A percentile compares a stretch with the other conserved stretches of the same genome.
These are phyloP conservation scores for Musa acuminata DNA, from an alignment of 176 grass and related monocot genomes.

Conservation along the genomic window DNA sequence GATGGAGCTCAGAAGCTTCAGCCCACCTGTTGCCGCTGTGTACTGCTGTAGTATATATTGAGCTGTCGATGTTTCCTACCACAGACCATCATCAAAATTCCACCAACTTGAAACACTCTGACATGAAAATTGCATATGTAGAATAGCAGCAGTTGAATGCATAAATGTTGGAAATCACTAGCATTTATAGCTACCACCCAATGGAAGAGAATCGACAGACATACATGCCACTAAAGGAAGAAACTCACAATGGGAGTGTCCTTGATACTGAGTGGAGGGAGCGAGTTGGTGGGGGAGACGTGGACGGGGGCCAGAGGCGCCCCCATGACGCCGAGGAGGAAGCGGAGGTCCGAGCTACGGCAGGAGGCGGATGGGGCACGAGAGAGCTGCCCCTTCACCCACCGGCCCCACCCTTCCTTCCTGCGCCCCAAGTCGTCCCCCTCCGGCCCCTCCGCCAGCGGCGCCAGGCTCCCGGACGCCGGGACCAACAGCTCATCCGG, in stretches of 20 bases:
- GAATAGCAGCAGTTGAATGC: background rate
- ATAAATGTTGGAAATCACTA: background rate
- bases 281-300: too few species aligned
- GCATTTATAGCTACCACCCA: background rate
- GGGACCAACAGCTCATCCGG: background rate
- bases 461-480: background rate
- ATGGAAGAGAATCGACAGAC: background rate
- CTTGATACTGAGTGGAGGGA: too few species aligned
- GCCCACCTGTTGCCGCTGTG: background rate
- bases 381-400: background rate
- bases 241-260: too few species aligned
- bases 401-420: background rate
- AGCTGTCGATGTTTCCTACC: background rate
- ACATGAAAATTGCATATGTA: background rate
- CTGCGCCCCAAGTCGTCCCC: background rate
- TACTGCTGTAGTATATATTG: conserved; percentile 5
- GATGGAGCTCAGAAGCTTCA: conserved; percentile 3
- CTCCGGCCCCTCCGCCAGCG: background rate
- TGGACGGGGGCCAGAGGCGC: too few species aligned
- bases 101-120: background rate
- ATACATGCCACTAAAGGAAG: background rate
- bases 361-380: background rate
- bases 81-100: background rate
- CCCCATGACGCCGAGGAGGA: too few species aligned
- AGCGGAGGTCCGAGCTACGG: background rate